Base-by-base conservation (phyloP, 2,329 filamentous ascomycete genomes). In the Cercospora zeae-maydis region DNA sequence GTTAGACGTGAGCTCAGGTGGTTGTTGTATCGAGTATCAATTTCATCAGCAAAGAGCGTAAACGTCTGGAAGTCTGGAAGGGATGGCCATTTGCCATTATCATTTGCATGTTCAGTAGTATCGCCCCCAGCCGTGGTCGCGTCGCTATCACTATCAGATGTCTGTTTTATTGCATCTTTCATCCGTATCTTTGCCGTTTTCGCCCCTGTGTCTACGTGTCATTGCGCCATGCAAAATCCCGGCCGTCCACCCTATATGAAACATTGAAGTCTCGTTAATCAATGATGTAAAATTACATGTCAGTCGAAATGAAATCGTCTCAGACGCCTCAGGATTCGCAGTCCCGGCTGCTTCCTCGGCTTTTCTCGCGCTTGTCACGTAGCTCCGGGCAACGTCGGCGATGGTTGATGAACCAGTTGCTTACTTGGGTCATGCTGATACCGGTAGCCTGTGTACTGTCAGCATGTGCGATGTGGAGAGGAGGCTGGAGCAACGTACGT, bases 361-460 rank as follows among this genome's bases (percentile, higher is more conserved):
- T 67, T 61, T 69, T 72, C 51, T 75, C 74, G 14, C 74, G 74
- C 65, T 73, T 72, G 62, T 76, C 75, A 24, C 74, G 71, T 7
- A 76, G 66, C 63, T 76, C 74, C 13, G 75, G 75, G 62, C 74
- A 76, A 27, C 75, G 69, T 52, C 75, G 67, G 36, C 75, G 69
- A 62, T 76, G 75, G 59, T 76, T 76, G 64, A 76, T 76, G 65
- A 76, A 76, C 74, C 75, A 76, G 63, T 76, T 76, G 72, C 75
- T 76, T 64, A 76, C 75, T 66, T 76, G 75, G 39, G 74, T 76
- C 72, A 76, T 72, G 63, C 74, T 76, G 66, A 76, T 76, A 21
- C 74, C 74, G 9, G 74, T 74, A 11, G 68, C 71, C 73, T 74
- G 52, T 34, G 9, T 8, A 31, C 16, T 51, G 33, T 62, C 45